Base-by-base conservation (phyloP, 2,329 filamentous ascomycete species). In the Lecanosticta acicola region DNA sequence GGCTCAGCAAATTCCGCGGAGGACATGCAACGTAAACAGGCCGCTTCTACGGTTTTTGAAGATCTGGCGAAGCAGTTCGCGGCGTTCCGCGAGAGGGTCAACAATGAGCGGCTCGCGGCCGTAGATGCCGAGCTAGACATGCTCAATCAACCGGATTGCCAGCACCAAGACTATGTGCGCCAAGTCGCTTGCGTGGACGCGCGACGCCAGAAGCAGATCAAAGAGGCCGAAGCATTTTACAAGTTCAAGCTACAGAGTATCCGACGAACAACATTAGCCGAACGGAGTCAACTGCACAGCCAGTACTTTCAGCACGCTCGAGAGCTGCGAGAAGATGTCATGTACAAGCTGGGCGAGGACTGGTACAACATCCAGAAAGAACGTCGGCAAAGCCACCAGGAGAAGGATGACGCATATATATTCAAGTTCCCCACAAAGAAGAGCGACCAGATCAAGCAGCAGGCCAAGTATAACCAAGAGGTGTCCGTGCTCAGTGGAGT, bases 351-450 rank as follows among this genome's bases (percentile, higher is more conserved):
- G 48, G 91, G 93, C 60, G 82, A 88, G 65, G 83, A 93, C 55
- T 94, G 91, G 77, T 95, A 94, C 67, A 84, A 91, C 57, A 87
- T 97, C 46, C 91, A 97, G 65, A 83, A 87, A 56, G 88, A 94
- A 62, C 81, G 93, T 47, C 82, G 90, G 59, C 85, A 83, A 59
- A 77, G 79, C 51, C 85, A 87, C 50, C 84, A 87, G 59, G 83
- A 85, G 50, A 80, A 90, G 54, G 80, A 90, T 54, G 82, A 86
- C 33, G 87, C 93, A 57, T 95, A 86, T 63, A 83, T 84, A 46
- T 79, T 94, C 56, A 80, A 84, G 43, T 94, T 94, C 62, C 86
- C 88, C 5, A 80, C 83, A 41, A 83, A 84, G 53, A 80, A 83
- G 50, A 78, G 83, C 20, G 84, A 90, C 59, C 87, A 91, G 60